phyloP scores from a whole-genome alignment of 192 early-diverging fungal genomes.

The Coemansia sp. region DNA sequence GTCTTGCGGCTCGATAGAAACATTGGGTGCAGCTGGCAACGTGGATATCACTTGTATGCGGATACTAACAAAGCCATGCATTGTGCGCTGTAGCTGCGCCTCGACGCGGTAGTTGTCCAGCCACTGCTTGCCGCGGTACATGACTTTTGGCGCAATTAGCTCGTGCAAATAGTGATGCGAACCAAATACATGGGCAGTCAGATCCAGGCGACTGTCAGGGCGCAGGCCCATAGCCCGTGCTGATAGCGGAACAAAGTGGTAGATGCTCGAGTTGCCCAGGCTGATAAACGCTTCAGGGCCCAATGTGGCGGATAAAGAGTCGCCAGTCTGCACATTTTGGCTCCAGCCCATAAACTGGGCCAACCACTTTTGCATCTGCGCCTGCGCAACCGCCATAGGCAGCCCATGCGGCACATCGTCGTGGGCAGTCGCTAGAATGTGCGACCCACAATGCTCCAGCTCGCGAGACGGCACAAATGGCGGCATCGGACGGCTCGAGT shows the following conservation, averaged over 20 bases:
- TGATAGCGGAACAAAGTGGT: constrained; percentile 32
- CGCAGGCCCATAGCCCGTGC: constrained; percentile 6
- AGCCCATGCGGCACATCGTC: background rate
- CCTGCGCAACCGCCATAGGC: constrained; percentile 12
- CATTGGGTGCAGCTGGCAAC: constrained; percentile 23
- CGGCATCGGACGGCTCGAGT: constrained; percentile 18
- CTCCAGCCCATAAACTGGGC: constrained; percentile 22
- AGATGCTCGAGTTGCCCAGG: constrained; percentile 32
- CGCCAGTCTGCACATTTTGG: background rate
- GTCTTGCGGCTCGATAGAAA: constrained; percentile 18
- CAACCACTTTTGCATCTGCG: constrained; percentile 47
- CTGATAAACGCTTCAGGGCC: constrained; percentile 33
- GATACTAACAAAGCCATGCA: constrained; percentile 31
- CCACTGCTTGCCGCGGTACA: constrained; percentile 15
- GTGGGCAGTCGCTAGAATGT: constrained; percentile 29
- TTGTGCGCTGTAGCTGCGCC: constrained; percentile 24
- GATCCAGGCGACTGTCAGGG: constrained; percentile 17
- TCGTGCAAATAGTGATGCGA: constrained; percentile 16
- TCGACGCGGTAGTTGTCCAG: constrained; percentile 48
- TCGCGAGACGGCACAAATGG: constrained; percentile 42
- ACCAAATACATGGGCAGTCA: constrained; percentile 12
- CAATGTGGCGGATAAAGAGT: background rate
- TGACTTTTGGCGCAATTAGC: constrained; percentile 22
- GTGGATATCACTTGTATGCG: constrained; percentile 30
- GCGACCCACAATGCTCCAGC: constrained; percentile 42